These are phyloP conservation scores for Trypanosoma brucei DNA, from an alignment of 208 protist genomes.

Conservation along the genomic window DNA sequence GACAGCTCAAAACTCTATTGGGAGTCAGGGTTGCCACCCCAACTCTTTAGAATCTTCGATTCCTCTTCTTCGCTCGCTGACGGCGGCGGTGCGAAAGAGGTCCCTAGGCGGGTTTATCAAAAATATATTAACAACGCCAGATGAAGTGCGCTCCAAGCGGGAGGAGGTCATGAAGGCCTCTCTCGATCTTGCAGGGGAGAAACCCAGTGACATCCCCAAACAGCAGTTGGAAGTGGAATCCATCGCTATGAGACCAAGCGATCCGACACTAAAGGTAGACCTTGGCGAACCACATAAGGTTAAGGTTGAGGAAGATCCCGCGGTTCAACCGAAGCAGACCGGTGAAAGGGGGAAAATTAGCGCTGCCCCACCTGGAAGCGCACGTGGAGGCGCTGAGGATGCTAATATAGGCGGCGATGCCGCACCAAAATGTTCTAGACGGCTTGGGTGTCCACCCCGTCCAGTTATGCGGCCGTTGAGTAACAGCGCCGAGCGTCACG, in stretches of 20 bases:
- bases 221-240: background rate
- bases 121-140: conserved; percentile 42
- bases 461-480: background rate
- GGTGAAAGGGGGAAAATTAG: background rate
- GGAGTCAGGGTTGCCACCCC: no score
- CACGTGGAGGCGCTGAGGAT: background rate
- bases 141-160: conserved; percentile 58
- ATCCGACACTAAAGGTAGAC: background rate
- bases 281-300: background rate
- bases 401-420: background rate
- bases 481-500: background rate
- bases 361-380: background rate
- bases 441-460: background rate
- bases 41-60: conserved; percentile 14
- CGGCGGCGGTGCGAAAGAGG: conserved; percentile 37
- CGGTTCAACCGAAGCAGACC: background rate
- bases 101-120: conserved; percentile 31
- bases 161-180: conserved; percentile 52
- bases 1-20: background rate
- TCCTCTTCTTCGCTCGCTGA: conserved; percentile 49
- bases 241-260: background rate
- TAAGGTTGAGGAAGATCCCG: background rate
- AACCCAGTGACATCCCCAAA: background rate
- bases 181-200: conserved; percentile 19
- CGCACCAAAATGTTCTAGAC: background rate